Evolutionary conservation across 495 filamentous ascomycete genomes (phyloP), one percentile per base, ranked within the genome.

Genomic region (Letharia columbiana): DNA sequence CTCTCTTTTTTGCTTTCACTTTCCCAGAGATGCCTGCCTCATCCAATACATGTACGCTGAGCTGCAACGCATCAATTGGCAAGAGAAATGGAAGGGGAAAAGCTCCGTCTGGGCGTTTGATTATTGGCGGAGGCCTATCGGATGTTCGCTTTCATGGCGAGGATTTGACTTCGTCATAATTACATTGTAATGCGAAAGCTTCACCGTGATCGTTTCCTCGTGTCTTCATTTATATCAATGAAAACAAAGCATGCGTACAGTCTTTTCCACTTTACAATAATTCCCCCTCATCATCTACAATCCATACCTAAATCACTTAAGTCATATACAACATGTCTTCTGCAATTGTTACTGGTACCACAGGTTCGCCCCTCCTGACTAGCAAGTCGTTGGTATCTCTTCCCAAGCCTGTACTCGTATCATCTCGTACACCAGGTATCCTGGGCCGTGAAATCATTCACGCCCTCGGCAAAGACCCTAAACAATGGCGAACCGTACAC

Each of bases 391-490:
- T 67, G n/a, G 67, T 37, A 17, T 11, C 28, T 37, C n/a, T 45
- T n/a, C 28, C 1, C 9, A 28, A 28, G 12, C n/a, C 18, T 41
- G 33, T 44, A 42, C 35, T 54, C 18, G 61, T 15, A 54, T 28
- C 0, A 4, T 60, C 7, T 40, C 37, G 11, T 23, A 0, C 33
- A 62, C 9, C 37, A 75, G 81, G 79, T 39, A 83, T 83, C 52
- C 76, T 76, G 20, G 81, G 81, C 18, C 75, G 76, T 31, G 80
- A 76, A 35, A 78, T 83, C 35, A 74, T 82, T 37, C 73, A 73
- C 47, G 75, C 76, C 45, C 77, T 82, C 12, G 67, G 70, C 33
- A 70, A 75, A 50, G 74, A 78, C 56, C 68, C 75, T 2, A 54
- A 63, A 39, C 75, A 75, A 62, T 82, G 78, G 69, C 71, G 72